Percentiles rank a stretch among this genome's conserved stretches.
Conservation (phyloP, 2,329 filamentous ascomycete species). For the Tothia fuscella region DNA sequence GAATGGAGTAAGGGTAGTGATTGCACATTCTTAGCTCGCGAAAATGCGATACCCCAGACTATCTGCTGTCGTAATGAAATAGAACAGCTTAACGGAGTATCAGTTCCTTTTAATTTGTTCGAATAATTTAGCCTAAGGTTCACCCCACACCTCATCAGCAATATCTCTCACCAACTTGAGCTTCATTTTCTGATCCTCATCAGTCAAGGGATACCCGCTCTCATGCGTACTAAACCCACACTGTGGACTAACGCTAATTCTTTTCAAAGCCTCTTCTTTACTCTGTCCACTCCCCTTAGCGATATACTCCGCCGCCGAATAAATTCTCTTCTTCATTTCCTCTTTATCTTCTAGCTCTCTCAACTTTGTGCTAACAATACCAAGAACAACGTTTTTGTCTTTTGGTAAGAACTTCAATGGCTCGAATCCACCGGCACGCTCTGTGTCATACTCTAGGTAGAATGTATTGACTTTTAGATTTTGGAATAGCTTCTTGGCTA, state of each 20-base stretch:
- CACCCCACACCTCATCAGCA: conserved; percentile 11
- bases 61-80: too few species aligned
- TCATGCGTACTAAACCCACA: conserved; percentile 43
- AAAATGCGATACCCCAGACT: too few species aligned
- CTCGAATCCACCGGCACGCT: conserved; percentile 36
- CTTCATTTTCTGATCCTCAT: conserved; percentile 10
- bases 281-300: conserved; percentile 54
- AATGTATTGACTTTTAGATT: conserved; percentile 29
- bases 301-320: conserved; percentile 50
- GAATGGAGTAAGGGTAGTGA: too few species aligned
- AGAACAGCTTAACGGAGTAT: too few species aligned
- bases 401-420: conserved; percentile 32
- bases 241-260: conserved; percentile 57
- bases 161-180: conserved; percentile 9
- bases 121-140: too few species aligned
- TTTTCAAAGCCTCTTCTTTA: conserved; percentile 54
- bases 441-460: conserved; percentile 35
- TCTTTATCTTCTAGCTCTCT: conserved; percentile 33
- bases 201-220: conserved; percentile 6
- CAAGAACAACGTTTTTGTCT: conserved; percentile 36
- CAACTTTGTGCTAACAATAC: conserved; percentile 36
- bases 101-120: too few species aligned
- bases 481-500: conserved; percentile 31
- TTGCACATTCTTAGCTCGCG: too few species aligned
- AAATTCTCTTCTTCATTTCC: conserved; percentile 34